A percentile compares a stretch with the other conserved stretches of the same genome.
Evolutionary conservation across 2,329 filamentous ascomycete species (phyloP).

Genomic region (Paradendryphiella salina): DNA sequence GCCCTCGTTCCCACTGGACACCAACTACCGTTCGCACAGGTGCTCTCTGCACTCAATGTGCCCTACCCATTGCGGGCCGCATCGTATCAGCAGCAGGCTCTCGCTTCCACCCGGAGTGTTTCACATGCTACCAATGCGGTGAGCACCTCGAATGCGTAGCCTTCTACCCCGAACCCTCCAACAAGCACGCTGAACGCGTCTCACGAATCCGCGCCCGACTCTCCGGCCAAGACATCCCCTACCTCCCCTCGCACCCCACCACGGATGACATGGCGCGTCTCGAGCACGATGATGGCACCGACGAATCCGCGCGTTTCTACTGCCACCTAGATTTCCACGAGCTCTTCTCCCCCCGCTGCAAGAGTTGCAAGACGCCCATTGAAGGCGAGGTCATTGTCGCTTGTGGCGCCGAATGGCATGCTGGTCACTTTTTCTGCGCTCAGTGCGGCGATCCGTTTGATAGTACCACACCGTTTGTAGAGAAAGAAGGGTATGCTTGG

Average conservation of each 20-base stretch:
- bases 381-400: constrained; percentile 93
- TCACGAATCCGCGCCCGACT: constrained; percentile 70
- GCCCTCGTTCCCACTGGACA: constrained; percentile 51
- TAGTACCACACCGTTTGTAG: constrained; percentile 76
- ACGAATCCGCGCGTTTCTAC: constrained; percentile 77
- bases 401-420: constrained; percentile 94
- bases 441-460: constrained; percentile 87
- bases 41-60: constrained; percentile 82
- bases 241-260: constrained; percentile 48
- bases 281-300: constrained; percentile 64
- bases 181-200: constrained; percentile 70
- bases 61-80: constrained; percentile 81
- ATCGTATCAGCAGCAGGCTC: constrained; percentile 81
- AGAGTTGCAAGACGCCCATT: constrained; percentile 95
- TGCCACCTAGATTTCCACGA: constrained; percentile 99
- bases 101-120: constrained; percentile 92
- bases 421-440: constrained; percentile 97
- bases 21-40: constrained; percentile 58
- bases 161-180: constrained; percentile 88
- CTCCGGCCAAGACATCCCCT: constrained; percentile 54
- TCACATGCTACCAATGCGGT: constrained; percentile 83
- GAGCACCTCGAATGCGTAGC: constrained; percentile 92
- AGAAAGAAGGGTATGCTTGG: constrained; percentile 98
- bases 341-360: constrained; percentile 87
- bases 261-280: constrained; percentile 61